Percentiles rank a stretch among this genome's conserved stretches.
Evolutionary conservation across 2,329 filamentous ascomycete species (phyloP).

Genomic region (Triangularia setosa): DNA sequence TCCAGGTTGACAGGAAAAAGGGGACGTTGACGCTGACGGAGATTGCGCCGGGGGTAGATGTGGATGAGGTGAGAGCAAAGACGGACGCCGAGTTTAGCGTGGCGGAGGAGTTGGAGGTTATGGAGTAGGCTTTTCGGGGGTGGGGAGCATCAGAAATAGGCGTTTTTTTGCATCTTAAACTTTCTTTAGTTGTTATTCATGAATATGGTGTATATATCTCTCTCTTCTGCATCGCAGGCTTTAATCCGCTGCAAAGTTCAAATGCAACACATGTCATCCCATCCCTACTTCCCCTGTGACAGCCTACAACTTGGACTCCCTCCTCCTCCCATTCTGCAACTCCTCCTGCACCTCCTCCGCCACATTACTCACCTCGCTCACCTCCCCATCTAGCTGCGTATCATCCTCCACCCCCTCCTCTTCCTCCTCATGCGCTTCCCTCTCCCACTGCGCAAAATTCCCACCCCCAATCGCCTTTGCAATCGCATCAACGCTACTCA

Average conservation of each 20-base stretch:
- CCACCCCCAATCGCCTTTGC: slow-evolving; percentile 43
- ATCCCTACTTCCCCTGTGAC: too few relatives aligned
- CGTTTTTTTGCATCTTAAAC: not conserved
- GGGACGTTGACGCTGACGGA: slow-evolving; percentile 66
- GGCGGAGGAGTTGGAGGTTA: slow-evolving; percentile 51
- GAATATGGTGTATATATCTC: slow-evolving; percentile 7
- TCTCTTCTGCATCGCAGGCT: not conserved
- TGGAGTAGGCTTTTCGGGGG: slow-evolving; percentile 33
- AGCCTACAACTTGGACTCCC: slow-evolving; percentile 14
- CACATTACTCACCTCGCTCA: not conserved
- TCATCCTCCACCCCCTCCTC: not conserved
- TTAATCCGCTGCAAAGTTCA: not conserved
- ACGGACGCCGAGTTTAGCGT: slow-evolving; percentile 66
- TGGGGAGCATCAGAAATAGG: not conserved
- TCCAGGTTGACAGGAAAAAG: slow-evolving; percentile 60
- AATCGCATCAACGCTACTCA: slow-evolving; percentile 43
- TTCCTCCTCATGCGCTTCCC: slow-evolving; percentile 11
- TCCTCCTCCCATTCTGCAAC: not conserved
- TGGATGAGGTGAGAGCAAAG: slow-evolving; percentile 66
- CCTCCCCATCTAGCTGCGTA: not conserved
- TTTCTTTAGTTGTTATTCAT: not conserved
- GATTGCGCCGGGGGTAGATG: slow-evolving; percentile 62
- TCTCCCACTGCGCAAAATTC: slow-evolving; percentile 34
- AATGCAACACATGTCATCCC: not conserved
- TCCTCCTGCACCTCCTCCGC: not conserved